A percentile compares a stretch with the other conserved stretches of the same genome.
Conservation (phyloP, 2,329 filamentous ascomycete genomes). For the Alternaria consortialis region DNA sequence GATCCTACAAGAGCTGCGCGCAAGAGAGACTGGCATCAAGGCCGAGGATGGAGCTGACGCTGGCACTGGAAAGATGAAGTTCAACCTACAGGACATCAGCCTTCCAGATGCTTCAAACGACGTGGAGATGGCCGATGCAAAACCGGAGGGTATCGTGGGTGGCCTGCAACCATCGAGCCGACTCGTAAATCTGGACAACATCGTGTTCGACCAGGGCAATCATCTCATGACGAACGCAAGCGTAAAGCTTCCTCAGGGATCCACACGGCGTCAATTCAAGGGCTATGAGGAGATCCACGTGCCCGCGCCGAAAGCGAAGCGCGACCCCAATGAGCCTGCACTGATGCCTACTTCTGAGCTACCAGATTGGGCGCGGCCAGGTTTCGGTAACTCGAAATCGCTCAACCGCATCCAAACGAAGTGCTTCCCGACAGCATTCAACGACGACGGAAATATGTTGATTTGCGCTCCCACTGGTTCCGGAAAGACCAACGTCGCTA, state of each 20-base stretch:
- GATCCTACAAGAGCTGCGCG: conserved; percentile 88
- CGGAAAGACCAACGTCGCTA: conserved; percentile 98
- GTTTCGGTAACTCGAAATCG: conserved; percentile 85
- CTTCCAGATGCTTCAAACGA: conserved; percentile 67
- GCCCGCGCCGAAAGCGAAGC: conserved; percentile 87
- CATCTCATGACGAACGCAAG: conserved; percentile 99
- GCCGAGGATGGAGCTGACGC: conserved; percentile 65
- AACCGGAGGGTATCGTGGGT: conserved; percentile 69
- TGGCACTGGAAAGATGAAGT: conserved; percentile 81
- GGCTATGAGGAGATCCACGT: conserved; percentile 99
- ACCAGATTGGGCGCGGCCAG: conserved; percentile 88
- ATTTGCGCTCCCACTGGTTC: conserved; percentile 97
- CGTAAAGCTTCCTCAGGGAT: conserved; percentile 91
- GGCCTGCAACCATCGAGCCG: conserved; percentile 88
- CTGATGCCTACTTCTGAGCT: conserved; percentile 86
- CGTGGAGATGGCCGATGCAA: conserved; percentile 49
- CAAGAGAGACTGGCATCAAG: conserved; percentile 69
- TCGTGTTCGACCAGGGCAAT: conserved; percentile 97
- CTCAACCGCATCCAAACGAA: conserved; percentile 96
- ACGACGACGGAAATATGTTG: conserved; percentile 96
- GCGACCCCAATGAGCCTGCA: conserved; percentile 76
- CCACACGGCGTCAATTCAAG: conserved; percentile 94
- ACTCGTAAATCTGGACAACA: conserved; percentile 91
- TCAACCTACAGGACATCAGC: conserved; percentile 86
- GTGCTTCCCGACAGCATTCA: conserved; percentile 89